Base-by-base conservation (phyloP, 2,329 filamentous ascomycete genomes). In the Achaetomium macrosporum region DNA sequence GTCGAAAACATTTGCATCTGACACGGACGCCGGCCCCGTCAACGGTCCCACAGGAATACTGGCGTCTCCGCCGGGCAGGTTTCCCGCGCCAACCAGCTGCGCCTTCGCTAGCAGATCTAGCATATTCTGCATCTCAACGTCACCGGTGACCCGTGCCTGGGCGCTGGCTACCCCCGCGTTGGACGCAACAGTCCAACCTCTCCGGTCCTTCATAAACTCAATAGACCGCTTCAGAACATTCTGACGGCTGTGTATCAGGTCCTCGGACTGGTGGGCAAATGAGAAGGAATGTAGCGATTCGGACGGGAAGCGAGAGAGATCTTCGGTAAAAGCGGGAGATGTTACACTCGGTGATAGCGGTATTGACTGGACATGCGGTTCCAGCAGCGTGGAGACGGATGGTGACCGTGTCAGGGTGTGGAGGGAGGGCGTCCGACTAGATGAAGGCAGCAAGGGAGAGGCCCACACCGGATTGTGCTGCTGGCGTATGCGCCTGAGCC, bases 201-300 rank as follows among this genome's bases (percentile, higher is more conserved):
- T 81, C 59, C 88, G 88, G 66, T 96, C 90, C 65, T 88, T 87
- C 87, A 99, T 95, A 66, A 97, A 96, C 69, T 97, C 93, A 65
- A 96, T 85, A 9, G 91, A 95, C 54, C 92, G 82, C 71, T 95
- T 96, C 64, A 99, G 69, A 33, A 96, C 87, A 74, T 90, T 95
- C 68, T 97, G 91, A 50, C 93, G 86, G 68, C 83, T 96, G 67
- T 96, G 88, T 51, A 97, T 78, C 57, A 90, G 84, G 57, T 97
- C 92, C 65, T 96, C 91, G 3, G 91, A 92, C 70, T 96, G 91
- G 62, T 95, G 89, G 39, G 93, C 90, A 69, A 99, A 99, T 12
- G 92, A 97, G 73, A 99, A 99, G 1, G 93, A 99, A 70, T 99
- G 93, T 43, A 99, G 75, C 6, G 93, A 99, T 68, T 99, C 93